Conservation (phyloP, 192 early-diverging fungal species). For the Linnemannia zychae region DNA sequence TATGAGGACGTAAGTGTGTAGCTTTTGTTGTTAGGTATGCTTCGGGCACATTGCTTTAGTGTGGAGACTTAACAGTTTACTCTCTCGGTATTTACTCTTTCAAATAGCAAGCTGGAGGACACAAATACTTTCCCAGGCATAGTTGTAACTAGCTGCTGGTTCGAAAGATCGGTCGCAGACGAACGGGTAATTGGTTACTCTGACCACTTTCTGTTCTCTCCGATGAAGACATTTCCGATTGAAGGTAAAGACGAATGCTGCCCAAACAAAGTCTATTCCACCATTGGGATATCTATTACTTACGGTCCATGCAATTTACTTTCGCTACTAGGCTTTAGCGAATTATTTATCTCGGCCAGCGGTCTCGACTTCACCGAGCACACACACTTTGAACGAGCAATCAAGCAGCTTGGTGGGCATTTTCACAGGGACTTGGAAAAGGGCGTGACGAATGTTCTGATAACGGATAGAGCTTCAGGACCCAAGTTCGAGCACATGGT, state of each 20-base stretch:
- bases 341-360: slow-evolving; percentile 17
- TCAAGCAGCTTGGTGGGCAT: slow-evolving; percentile 26
- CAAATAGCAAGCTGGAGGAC: neutral
- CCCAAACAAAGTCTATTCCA: no score
- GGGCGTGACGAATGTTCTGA: slow-evolving; percentile 21
- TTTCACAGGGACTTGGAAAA: slow-evolving; percentile 29
- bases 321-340: slow-evolving; percentile 27
- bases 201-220: slow-evolving; percentile 35
- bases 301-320: neutral
- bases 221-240: slow-evolving; percentile 24
- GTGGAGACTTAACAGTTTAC: no score
- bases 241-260: slow-evolving; percentile 12
- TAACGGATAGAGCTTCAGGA: slow-evolving; percentile 24
- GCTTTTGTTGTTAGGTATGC: no score
- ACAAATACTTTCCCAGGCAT: slow-evolving; percentile 6
- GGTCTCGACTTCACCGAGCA: slow-evolving; percentile 17
- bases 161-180: slow-evolving; percentile 31
- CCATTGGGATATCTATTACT: neutral
- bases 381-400: slow-evolving; percentile 14
- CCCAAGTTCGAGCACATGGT: slow-evolving; percentile 39
- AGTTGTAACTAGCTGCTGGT: slow-evolving; percentile 41
- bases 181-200: slow-evolving; percentile 20
- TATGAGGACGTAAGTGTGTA: slow-evolving; percentile 26
- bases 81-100: neutral
- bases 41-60: no score